Base-by-base conservation (phyloP, 1,139 yeast species). In the Yamadazyma taylorii region DNA sequence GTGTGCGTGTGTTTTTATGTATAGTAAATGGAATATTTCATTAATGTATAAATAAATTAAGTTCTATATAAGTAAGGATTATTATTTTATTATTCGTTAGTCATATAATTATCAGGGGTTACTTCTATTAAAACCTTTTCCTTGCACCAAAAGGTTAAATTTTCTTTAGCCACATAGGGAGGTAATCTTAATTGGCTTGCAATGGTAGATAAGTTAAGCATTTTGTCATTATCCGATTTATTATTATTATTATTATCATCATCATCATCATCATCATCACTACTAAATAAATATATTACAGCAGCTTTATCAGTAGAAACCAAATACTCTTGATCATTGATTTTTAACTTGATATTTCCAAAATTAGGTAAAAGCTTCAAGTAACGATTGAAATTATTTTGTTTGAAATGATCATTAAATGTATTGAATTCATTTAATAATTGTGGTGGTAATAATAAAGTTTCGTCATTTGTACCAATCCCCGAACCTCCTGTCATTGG, bases 301-400 rank as follows among this genome's bases (percentile, higher is more conserved):
- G 84, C 67, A 1, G 95, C 95, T 46, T 82, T 80, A 23, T 78
- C 84, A 0, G 95, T 83, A 0, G 83, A 59, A 0, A 85, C 95
- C 4, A 66, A 64, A 44, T 75, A 72, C 1, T 53, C 53, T 14
- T 64, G 39, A 0, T 50, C 55, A 23, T 69, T 77, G 8, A 92
- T 58, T 5, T 75, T 77, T 2, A 92, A 48, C 11, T 71, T 73
- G 0, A 86, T 90, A 0, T 64, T 54, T 0, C 96, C 96, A 41
- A 79, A 60, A 27, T 73, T 68, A 5, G 85, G 82, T 17, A 83
- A 56, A 49, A 85, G 63, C 34, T 69, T 68, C 38, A 92, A 60
- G 30, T 66, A 68, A 36, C 96, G 65, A 0, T 90, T 88, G 19
- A 63, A 63, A 47, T 82, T 80, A 17, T 67, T 41, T 0, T 49